Conservation (phyloP, 164 flowering plant genomes). For the Nymphaea thermarum region DNA sequence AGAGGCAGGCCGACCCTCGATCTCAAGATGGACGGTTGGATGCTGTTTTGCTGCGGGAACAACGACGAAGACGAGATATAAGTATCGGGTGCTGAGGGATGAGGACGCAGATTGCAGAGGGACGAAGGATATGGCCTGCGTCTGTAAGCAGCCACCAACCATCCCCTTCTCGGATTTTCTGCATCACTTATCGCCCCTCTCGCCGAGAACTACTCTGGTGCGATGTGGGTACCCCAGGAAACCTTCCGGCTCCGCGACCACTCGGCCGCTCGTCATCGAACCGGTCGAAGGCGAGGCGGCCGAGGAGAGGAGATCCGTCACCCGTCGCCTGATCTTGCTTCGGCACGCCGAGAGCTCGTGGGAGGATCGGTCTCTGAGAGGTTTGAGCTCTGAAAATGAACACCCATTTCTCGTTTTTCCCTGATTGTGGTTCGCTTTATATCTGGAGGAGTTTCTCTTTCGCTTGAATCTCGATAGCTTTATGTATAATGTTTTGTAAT, state of each 20-base stretch:
- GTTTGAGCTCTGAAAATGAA: conserved; percentile 11
- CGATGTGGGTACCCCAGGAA: conserved; percentile 5
- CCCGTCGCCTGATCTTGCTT: conserved; percentile 73
- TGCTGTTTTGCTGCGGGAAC: too few species aligned
- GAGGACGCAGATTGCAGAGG: too few species aligned
- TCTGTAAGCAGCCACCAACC: too few species aligned
- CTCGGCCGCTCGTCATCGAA: conserved; percentile 15
- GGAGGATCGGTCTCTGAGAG: conserved; percentile 44
- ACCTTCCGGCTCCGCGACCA: conserved; percentile 3
- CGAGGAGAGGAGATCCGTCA: conserved; percentile 5
- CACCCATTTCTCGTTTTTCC: conserved; percentile 1
- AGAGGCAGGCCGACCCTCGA: too few species aligned
- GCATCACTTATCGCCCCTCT: neutral
- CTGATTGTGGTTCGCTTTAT: neutral
- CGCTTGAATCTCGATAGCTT: too few species aligned
- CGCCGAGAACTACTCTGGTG: neutral
- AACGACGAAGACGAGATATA: too few species aligned
- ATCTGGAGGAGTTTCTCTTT: neutral
- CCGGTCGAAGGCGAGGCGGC: conserved; percentile 9
- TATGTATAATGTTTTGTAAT: neutral
- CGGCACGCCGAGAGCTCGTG: conserved; percentile 73
- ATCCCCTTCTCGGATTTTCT: too few species aligned
- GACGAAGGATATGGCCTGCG: too few species aligned
- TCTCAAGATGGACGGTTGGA: too few species aligned
- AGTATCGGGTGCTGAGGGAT: too few species aligned